Evolutionary conservation across 1,284 basidiomycete genomes (phyloP).

Genomic region (Thelephora terrestris): DNA sequence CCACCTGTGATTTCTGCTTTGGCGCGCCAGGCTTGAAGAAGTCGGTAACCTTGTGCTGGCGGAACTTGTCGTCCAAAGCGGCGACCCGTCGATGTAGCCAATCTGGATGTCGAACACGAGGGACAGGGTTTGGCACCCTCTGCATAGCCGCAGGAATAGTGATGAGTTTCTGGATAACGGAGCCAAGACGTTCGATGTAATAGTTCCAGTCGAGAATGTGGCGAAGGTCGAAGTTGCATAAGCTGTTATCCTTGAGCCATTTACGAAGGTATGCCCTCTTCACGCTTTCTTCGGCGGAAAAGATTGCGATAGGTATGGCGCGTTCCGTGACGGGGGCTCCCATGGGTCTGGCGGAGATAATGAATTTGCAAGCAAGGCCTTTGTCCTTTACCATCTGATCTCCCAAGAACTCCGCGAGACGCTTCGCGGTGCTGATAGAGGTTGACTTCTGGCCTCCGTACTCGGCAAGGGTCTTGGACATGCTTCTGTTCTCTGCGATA

Average conservation of each 20-base stretch:
- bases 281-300: slow-evolving; percentile 88
- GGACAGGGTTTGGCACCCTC: slow-evolving; percentile 93
- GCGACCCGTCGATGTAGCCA: slow-evolving; percentile 93
- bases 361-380: slow-evolving; percentile 97
- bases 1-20: slow-evolving; percentile 19
- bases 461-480: slow-evolving; percentile 95
- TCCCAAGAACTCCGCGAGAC: slow-evolving; percentile 95
- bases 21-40: slow-evolving; percentile 65
- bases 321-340: slow-evolving; percentile 97
- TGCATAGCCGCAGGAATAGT: slow-evolving; percentile 99
- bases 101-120: slow-evolving; percentile 93
- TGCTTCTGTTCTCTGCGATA: slow-evolving; percentile 97
- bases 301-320: slow-evolving; percentile 97
- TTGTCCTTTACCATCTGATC: slow-evolving; percentile 99
- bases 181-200: slow-evolving; percentile 96
- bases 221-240: slow-evolving; percentile 86
- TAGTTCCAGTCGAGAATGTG: slow-evolving; percentile 98
- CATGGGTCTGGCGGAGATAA: slow-evolving; percentile 91
- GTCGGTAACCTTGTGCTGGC: slow-evolving; percentile 94
- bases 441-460: slow-evolving; percentile 97
- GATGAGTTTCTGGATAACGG: slow-evolving; percentile 98
- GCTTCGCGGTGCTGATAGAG: slow-evolving; percentile 92
- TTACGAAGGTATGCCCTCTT: slow-evolving; percentile 89
- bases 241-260: slow-evolving; percentile 92
- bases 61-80: slow-evolving; percentile 90